Conservation (phyloP, 129 eudicot species). For the Saussurea involucrata region DNA sequence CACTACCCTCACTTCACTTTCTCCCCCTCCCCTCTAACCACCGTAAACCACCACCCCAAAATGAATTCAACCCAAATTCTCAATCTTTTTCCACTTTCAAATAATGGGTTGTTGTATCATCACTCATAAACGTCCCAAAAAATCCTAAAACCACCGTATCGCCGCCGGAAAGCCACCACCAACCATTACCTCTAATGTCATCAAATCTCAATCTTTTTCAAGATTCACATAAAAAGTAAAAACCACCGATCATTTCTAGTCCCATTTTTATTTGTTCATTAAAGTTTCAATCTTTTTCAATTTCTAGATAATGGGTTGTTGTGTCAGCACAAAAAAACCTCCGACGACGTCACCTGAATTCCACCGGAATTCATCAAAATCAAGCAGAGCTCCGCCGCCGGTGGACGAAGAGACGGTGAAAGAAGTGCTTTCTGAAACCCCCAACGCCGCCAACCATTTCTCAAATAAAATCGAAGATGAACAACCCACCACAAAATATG, state of each 20-base stretch:
- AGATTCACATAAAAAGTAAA: too few relatives aligned
- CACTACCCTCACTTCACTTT: constrained; percentile 28
- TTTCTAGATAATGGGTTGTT: constrained; percentile 46
- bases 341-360: constrained; percentile 17
- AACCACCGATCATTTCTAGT: neutral
- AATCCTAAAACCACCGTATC: too few relatives aligned
- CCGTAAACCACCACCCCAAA: neutral
- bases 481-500: constrained; percentile 16
- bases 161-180: too few relatives aligned
- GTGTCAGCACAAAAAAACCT: constrained; percentile 32
- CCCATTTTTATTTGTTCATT: neutral
- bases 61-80: neutral
- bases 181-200: neutral
- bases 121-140: neutral
- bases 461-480: constrained; percentile 11
- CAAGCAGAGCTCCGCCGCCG: constrained; percentile 49
- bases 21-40: neutral
- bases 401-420: constrained; percentile 66
- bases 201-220: too few relatives aligned
- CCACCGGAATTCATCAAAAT: constrained; percentile 23
- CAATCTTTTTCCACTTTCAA: neutral
- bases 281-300: constrained; percentile 6
- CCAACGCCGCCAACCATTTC: constrained; percentile 27
- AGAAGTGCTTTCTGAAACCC: constrained; percentile 61
- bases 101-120: neutral